Base-by-base conservation (phyloP, 768 basidiomycete genomes). In the Rhodocollybia butyracea region DNA sequence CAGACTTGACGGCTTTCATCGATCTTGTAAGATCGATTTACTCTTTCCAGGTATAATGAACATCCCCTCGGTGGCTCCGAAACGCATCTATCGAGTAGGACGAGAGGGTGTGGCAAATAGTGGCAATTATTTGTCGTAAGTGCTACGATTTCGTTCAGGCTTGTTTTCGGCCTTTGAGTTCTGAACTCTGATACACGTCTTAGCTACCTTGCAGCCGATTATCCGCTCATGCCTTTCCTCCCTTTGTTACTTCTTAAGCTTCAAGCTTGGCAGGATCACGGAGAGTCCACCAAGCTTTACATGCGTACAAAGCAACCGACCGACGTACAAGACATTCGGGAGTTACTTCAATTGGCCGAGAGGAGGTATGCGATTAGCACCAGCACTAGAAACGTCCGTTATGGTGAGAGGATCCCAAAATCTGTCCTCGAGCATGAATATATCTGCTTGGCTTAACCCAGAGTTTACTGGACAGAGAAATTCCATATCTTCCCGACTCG, bases 221-320 rank as follows among this genome's bases (percentile, higher is more conserved):
- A 51, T 22, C 78, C 76, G 0, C 60, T 76, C 1, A 64, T 71
- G 56, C 76, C 76, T 0, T 68, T 77, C 46, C 57, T 75, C 3
- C 62, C 67, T 4, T 60, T 78, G 12, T 63, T 78, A 3, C 61
- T 77, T 15, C 58, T 77, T 45, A 79, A 78, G 56, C 59, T 79
- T 7, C 66, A 72, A 41, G 76, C 69, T 2, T 78, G 78, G 78
- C 57, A 61, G 32, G 73, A 77, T 57, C 76, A 77, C 56, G 60
- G 68, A 5, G 60, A 53, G 3, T 69, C 74, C 26, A 12, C 24
- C 2, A 66, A 71, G 42, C 11, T 29, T 10, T 63, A 74, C 52
- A 67, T 76, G 60, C 65, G 58, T 38, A 57, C 50, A 11, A 81
- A 81, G 63, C 66, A 72, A 51, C 62, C 64, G 34, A 59, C 69